Percentiles rank a stretch among this genome's conserved stretches.
Conservation (phyloP, 2,329 filamentous ascomycete genomes). For the Aspergillus japonicus region DNA sequence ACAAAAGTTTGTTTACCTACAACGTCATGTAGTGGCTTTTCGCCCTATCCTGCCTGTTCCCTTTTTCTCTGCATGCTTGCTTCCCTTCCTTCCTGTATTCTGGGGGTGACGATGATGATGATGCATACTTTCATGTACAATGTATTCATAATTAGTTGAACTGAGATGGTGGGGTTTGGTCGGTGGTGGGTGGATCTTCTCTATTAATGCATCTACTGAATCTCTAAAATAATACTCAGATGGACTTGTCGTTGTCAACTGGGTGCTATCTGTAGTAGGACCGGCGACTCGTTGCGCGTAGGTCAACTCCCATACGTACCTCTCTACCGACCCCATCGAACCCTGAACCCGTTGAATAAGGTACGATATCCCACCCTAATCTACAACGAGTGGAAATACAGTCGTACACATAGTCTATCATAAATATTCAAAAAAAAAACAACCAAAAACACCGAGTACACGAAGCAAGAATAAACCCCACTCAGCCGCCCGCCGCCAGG, state of each 20-base stretch:
- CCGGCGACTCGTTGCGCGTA: too few species aligned
- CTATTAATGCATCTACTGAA: not conserved
- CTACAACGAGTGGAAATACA: too few species aligned
- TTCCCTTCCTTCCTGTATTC: not conserved
- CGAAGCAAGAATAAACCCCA: not conserved
- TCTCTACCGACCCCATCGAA: too few species aligned
- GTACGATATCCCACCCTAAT: too few species aligned
- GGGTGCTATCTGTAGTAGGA: too few species aligned
- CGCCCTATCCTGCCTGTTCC: not conserved
- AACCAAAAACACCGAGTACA: not conserved
- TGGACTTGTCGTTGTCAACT: not conserved
- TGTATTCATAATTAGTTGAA: conserved; percentile 22
- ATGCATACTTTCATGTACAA: conserved; percentile 24
- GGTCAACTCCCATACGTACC: too few species aligned
- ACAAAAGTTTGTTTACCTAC: too few species aligned
- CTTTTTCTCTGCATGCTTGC: not conserved
- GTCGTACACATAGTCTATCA: too few species aligned
- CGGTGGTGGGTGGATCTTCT: not conserved
- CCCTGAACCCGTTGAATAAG: too few species aligned
- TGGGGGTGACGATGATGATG: not conserved
- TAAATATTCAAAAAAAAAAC: too few species aligned
- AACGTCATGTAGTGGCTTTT: too few species aligned
- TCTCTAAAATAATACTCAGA: not conserved
- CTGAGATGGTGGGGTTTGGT: conserved; percentile 2
- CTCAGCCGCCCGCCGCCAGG: conserved; percentile 53